Conservation (phyloP, 805 yeast genomes). For the Candida maltosa region DNA sequence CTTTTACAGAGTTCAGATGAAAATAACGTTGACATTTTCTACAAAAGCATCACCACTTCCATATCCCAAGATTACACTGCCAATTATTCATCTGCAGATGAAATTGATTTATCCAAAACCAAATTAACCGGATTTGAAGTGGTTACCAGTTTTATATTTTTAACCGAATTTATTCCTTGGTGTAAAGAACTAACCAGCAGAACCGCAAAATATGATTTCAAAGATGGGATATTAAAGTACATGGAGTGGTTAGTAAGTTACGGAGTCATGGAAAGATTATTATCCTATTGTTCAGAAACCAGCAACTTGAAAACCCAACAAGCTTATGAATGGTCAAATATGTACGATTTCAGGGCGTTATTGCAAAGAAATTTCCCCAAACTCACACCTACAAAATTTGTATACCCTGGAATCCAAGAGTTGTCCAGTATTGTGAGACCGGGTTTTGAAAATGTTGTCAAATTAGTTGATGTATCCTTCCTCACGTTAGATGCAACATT, state of each 20-base stretch:
- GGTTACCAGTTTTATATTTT: slow-evolving; percentile 45
- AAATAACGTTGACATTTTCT: slow-evolving; percentile 22
- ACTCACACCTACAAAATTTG: slow-evolving; percentile 48
- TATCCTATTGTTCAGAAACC: slow-evolving; percentile 61
- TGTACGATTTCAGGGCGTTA: slow-evolving; percentile 64
- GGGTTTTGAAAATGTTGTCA: slow-evolving; percentile 21
- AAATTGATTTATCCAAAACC: slow-evolving; percentile 31
- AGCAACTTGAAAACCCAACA: slow-evolving; percentile 29
- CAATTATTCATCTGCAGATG: slow-evolving; percentile 12
- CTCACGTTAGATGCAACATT: slow-evolving; percentile 18
- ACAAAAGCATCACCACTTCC: slow-evolving; percentile 34
- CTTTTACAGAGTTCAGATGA: slow-evolving; percentile 33
- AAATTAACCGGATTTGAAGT: slow-evolving; percentile 36
- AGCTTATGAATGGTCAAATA: slow-evolving; percentile 41
- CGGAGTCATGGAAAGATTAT: slow-evolving; percentile 70
- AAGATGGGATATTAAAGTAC: slow-evolving; percentile 54
- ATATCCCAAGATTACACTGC: slow-evolving; percentile 21
- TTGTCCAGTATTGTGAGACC: slow-evolving; percentile 26
- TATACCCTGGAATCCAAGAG: slow-evolving; percentile 43
- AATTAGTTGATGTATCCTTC: slow-evolving; percentile 25
- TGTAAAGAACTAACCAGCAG: slow-evolving; percentile 50
- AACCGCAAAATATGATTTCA: slow-evolving; percentile 48
- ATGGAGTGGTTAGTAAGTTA: slow-evolving; percentile 54
- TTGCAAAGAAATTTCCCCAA: slow-evolving; percentile 66
- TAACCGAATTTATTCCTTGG: slow-evolving; percentile 63